These are phyloP conservation scores for Arabidopsis arenosa DNA, from an alignment of 345 rosid genomes.

Conservation along the genomic window DNA sequence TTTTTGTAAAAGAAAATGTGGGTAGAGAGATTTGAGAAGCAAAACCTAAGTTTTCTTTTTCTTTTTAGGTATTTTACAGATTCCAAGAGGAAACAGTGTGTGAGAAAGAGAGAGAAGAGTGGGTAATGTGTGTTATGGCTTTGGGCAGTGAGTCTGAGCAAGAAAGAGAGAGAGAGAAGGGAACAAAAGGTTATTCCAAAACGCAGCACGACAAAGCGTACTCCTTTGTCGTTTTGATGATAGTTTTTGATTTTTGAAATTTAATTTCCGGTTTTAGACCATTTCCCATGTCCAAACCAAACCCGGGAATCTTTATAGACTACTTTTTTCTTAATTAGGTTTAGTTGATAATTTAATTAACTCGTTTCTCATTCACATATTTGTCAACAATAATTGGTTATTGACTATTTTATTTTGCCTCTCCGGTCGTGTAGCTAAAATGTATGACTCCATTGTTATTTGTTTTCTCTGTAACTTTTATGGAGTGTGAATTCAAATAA, in stretches of 20 bases:
- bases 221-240: constrained; percentile 47
- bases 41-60: constrained; percentile 27
- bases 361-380: not conserved
- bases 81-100: constrained; percentile 37
- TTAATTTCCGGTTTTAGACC: constrained; percentile 27
- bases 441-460: not conserved
- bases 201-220: constrained; percentile 49
- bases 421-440: not conserved
- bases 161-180: constrained; percentile 20
- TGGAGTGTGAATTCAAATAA: not conserved
- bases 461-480: not conserved
- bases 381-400: constrained; percentile 18
- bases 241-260: constrained; percentile 30
- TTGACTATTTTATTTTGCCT: constrained; percentile 1
- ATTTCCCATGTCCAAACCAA: constrained; percentile 2
- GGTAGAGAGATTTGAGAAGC: constrained; percentile 33
- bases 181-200: constrained; percentile 46
- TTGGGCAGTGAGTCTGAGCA: constrained; percentile 47
- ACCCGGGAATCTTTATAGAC: constrained; percentile 22
- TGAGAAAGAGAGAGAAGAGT: constrained; percentile 37
- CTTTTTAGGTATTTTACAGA: constrained; percentile 5
- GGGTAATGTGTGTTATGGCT: constrained; percentile 44
- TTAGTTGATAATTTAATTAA: not conserved
- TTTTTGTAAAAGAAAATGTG: constrained; percentile 20
- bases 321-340: not conserved